Evolutionary conservation across 1,284 basidiomycete species (phyloP).

Genomic region (Cryptococcus jaspeensis): DNA sequence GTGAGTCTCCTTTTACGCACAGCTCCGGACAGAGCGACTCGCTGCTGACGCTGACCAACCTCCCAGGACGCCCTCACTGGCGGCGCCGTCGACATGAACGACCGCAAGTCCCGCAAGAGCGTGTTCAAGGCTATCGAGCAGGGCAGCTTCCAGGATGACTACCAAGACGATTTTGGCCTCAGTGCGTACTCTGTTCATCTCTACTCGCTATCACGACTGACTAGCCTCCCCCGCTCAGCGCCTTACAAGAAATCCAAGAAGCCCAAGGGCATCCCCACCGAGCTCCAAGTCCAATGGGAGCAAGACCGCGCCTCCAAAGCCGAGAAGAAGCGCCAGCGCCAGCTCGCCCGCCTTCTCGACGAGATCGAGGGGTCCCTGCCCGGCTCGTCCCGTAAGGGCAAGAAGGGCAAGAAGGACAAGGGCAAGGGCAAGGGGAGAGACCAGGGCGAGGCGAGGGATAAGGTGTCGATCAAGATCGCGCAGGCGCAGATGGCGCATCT

Average conservation of each 20-base stretch:
- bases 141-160: constrained; percentile 61
- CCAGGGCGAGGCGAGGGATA: constrained; percentile 30
- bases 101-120: constrained; percentile 60
- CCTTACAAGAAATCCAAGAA: constrained; percentile 47
- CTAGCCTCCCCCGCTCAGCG: constrained; percentile 14
- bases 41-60: background rate
- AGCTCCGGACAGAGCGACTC: background rate
- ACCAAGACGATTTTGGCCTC: constrained; percentile 53
- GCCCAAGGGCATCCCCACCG: constrained; percentile 61
- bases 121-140: constrained; percentile 65
- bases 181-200: constrained; percentile 29
- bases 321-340: constrained; percentile 66
- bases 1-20: constrained; percentile 50
- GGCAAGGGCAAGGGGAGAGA: constrained; percentile 34
- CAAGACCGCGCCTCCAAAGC: constrained; percentile 80
- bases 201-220: background rate
- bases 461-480: constrained; percentile 33
- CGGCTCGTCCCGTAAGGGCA: constrained; percentile 64
- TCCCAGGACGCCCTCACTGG: constrained; percentile 58
- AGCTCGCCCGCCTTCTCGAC: constrained; percentile 55
- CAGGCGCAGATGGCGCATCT: constrained; percentile 44
- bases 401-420: constrained; percentile 13
- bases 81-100: constrained; percentile 51
- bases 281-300: constrained; percentile 72
- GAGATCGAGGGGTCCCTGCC: constrained; percentile 57